phyloP scores from a whole-genome alignment of 352 stramenopile species.

The Phytophthora idaei region DNA sequence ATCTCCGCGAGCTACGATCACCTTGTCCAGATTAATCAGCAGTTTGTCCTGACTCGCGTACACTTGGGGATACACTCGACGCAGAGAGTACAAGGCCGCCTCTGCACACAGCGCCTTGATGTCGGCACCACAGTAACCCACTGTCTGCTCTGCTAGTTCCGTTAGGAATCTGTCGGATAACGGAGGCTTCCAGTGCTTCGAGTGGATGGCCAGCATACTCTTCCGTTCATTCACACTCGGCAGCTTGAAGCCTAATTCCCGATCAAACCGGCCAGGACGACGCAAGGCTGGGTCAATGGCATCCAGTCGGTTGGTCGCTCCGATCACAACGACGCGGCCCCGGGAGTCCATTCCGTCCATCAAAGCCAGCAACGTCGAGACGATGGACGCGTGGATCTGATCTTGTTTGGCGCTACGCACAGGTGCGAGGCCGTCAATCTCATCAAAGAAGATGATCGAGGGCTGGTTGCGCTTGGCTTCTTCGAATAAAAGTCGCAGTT shows the following conservation, averaged over 20 bases:
- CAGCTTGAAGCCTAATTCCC: slow-evolving; percentile 90
- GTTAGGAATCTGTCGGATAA: slow-evolving; percentile 63
- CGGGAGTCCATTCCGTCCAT: slow-evolving; percentile 92
- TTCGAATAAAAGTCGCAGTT: slow-evolving; percentile 92
- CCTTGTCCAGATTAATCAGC: slow-evolving; percentile 69
- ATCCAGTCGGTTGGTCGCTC: slow-evolving; percentile 97
- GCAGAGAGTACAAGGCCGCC: slow-evolving; percentile 87
- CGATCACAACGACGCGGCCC: slow-evolving; percentile 96
- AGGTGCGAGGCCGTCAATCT: slow-evolving; percentile 93
- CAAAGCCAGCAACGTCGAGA: slow-evolving; percentile 92
- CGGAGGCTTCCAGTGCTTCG: slow-evolving; percentile 85
- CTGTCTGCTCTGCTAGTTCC: slow-evolving; percentile 82
- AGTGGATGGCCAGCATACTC: slow-evolving; percentile 91
- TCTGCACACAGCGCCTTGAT: slow-evolving; percentile 92
- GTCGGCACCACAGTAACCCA: slow-evolving; percentile 92
- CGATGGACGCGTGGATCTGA: slow-evolving; percentile 93
- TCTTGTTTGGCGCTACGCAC: slow-evolving; percentile 93
- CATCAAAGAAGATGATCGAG: slow-evolving; percentile 96
- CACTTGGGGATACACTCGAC: slow-evolving; percentile 87
- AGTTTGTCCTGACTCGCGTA: slow-evolving; percentile 84
- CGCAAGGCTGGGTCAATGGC: slow-evolving; percentile 95
- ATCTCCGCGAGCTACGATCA: slow-evolving; percentile 76
- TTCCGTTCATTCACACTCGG: slow-evolving; percentile 82
- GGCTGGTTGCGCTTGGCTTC: slow-evolving; percentile 90
- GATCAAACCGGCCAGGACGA: slow-evolving; percentile 93